phyloP scores from a whole-genome alignment of 2,329 filamentous ascomycete species.

The Clarireedia sp. region DNA sequence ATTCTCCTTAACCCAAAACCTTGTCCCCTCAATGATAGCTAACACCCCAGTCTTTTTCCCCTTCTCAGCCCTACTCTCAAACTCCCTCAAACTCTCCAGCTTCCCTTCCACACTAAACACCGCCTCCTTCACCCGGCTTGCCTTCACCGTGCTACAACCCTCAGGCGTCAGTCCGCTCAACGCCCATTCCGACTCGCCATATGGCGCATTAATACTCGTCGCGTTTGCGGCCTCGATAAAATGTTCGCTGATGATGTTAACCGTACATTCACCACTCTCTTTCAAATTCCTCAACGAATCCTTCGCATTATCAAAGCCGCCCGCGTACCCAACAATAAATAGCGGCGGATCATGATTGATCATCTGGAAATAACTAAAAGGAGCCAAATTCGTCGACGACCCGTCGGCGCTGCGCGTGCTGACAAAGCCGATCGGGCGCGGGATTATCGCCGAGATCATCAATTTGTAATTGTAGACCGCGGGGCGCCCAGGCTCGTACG shows the following conservation, averaged over 20 bases:
- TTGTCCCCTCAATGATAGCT: conserved; percentile 71
- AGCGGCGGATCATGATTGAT: conserved; percentile 81
- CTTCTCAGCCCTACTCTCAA: conserved; percentile 60
- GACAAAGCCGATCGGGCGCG: conserved; percentile 67
- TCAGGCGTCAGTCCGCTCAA: conserved; percentile 68
- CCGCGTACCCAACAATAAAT: conserved; percentile 55
- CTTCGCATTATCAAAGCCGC: conserved; percentile 49
- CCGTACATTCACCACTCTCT: conserved; percentile 65
- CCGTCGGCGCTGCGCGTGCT: conserved; percentile 54
- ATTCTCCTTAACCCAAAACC: conserved; percentile 87
- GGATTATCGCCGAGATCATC: conserved; percentile 73
- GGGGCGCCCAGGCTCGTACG: conserved; percentile 62
- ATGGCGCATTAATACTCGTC: conserved; percentile 70
- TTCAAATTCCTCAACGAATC: conserved; percentile 70
- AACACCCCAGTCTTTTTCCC: conserved; percentile 70
- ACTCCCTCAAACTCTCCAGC: conserved; percentile 67
- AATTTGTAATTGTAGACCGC: conserved; percentile 81
- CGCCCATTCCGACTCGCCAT: conserved; percentile 71
- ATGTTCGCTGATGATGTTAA: conserved; percentile 82
- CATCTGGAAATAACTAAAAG: conserved; percentile 80
- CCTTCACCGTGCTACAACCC: conserved; percentile 56
- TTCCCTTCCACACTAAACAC: conserved; percentile 77
- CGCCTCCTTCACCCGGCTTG: conserved; percentile 71
- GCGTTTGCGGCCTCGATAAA: conserved; percentile 84
- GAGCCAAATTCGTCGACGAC: conserved; percentile 65